phyloP scores from a whole-genome alignment of 2,329 filamentous ascomycete genomes.

The Exophiala sp. region DNA sequence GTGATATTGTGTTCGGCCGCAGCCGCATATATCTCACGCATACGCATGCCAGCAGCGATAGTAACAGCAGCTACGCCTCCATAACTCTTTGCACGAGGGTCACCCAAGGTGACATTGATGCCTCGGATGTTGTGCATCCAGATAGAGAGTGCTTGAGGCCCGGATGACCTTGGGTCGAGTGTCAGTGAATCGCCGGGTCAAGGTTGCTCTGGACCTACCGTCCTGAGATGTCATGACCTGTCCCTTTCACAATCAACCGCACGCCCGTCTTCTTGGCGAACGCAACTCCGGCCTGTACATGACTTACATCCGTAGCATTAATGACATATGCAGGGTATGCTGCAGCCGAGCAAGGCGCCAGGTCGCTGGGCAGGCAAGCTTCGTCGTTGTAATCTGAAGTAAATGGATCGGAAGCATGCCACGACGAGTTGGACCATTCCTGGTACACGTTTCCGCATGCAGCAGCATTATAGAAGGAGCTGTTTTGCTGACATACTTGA shows the following conservation, averaged over 20 bases:
- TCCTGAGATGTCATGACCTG: slow-evolving; percentile 49
- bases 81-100: slow-evolving; percentile 12
- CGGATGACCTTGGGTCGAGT: slow-evolving; percentile 38
- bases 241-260: slow-evolving; percentile 51
- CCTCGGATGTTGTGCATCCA: slow-evolving; percentile 33
- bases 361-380: slow-evolving; percentile 45
- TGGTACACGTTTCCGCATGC: slow-evolving; percentile 34
- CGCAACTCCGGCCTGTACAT: slow-evolving; percentile 37
- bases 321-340: slow-evolving; percentile 36
- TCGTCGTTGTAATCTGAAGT: slow-evolving; percentile 48
- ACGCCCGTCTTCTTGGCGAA: slow-evolving; percentile 39
- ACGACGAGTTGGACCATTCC: slow-evolving; percentile 36
- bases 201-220: slow-evolving; percentile 6
- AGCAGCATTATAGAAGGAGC: slow-evolving; percentile 31
- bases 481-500: slow-evolving; percentile 43
- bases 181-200: slow-evolving; percentile 30
- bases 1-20: slow-evolving; percentile 47
- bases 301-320: slow-evolving; percentile 34
- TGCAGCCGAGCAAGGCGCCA: slow-evolving; percentile 31
- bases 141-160: slow-evolving; percentile 41
- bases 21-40: slow-evolving; percentile 51
- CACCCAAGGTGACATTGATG: slow-evolving; percentile 11
- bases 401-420: slow-evolving; percentile 40
- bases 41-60: slow-evolving; percentile 54
- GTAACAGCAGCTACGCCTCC: slow-evolving; percentile 45